A percentile compares a stretch with the other conserved stretches of the same genome.
phyloP scores from a whole-genome alignment of 805 yeast genomes.

The Clavispora phyllophila region DNA sequence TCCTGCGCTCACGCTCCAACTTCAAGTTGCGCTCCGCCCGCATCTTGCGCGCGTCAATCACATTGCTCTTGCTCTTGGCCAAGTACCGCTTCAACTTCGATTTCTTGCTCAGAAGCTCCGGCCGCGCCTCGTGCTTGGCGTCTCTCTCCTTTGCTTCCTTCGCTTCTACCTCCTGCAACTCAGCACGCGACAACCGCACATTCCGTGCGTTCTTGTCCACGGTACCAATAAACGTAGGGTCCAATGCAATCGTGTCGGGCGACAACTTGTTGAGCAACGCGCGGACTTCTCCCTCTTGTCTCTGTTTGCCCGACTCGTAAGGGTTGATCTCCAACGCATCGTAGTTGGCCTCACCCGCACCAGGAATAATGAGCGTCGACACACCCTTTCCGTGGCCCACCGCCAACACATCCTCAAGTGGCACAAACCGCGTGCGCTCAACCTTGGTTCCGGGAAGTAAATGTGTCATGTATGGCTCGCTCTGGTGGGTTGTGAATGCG shows the following conservation, averaged over 20 bases:
- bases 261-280: constrained; percentile 78
- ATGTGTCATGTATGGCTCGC: constrained; percentile 90
- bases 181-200: constrained; percentile 60
- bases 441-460: constrained; percentile 72
- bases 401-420: constrained; percentile 94
- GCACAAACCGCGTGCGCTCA: constrained; percentile 69
- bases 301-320: constrained; percentile 82
- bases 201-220: constrained; percentile 67
- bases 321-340: constrained; percentile 94
- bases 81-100: constrained; percentile 75
- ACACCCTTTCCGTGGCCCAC: constrained; percentile 72
- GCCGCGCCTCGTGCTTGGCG: constrained; percentile 52
- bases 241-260: constrained; percentile 88
- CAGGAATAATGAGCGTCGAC: constrained; percentile 86
- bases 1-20: constrained; percentile 68
- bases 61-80: constrained; percentile 80
- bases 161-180: constrained; percentile 38
- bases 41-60: constrained; percentile 77
- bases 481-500: constrained; percentile 61
- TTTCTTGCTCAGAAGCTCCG: constrained; percentile 73
- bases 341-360: constrained; percentile 96
- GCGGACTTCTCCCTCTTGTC: constrained; percentile 90
- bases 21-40: constrained; percentile 70
- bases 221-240: constrained; percentile 82
- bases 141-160: constrained; percentile 27